Base-by-base conservation (phyloP, 164 flowering plant species). In the Protea cynaroides region DNA sequence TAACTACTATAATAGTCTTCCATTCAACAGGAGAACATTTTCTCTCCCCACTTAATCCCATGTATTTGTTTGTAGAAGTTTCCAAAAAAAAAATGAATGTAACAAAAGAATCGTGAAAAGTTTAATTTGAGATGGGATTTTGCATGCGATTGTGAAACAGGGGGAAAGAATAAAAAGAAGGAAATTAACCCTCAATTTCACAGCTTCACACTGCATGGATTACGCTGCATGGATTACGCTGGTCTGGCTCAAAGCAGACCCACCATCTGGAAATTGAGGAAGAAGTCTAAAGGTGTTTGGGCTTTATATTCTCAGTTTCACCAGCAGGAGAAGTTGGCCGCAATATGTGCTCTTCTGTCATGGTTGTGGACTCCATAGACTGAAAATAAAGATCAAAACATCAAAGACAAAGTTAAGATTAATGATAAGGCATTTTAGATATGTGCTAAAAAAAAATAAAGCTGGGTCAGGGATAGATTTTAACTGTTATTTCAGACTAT, bases 141-240 rank as follows among this genome's bases (percentile, higher is more conserved):
- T n/a, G n/a, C n/a, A n/a, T n/a, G n/a, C n/a, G n/a, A n/a, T n/a
- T n/a, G n/a, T n/a, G n/a, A n/a, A n/a, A n/a, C n/a, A n/a, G n/a
- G n/a, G n/a, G n/a, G n/a, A n/a, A 0, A 40, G 46, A 7, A 7
- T 7, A 7, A 8, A 11, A 2, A 12, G 5, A 29, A 29, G 34
- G 34, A 29, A 29, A 29, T 29, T 29, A 44, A 44, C 49, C 49
- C 17, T 15, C 49, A 44, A 4, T 13, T 21, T 37, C 49, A 53
- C n/a, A 25, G 10, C 37, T 19, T 76, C 75, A 89, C 43, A 78
- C 74, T 29, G 94, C 94, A 69, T 79, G 84, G 62, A 83, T 81
- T 40, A 73, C 71, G 65, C 75, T 47, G 70, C 59, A 3, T 51
- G 58, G 12, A 57, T 62, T 49, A 79, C 78, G 38, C 64, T 55